Evolutionary conservation across 345 rosid genomes (phyloP), one percentile per base, ranked within the genome.

Genomic region (Murraya koenigii): DNA sequence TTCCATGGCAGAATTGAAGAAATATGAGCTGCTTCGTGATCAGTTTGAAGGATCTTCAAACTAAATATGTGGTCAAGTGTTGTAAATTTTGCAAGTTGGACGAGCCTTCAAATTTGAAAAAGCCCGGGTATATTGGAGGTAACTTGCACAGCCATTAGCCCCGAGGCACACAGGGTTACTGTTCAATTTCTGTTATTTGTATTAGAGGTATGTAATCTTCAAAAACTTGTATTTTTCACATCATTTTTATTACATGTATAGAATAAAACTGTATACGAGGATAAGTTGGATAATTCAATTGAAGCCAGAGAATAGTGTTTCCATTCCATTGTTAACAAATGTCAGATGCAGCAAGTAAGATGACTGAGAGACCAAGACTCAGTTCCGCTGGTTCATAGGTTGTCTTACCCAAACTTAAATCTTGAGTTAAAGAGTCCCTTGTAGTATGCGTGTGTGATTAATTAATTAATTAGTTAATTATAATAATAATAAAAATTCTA

Each of bases 1-100:
- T 58, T 94, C 99, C 55, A 73, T 85, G 83, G 87, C 90, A 7
- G 99, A 96, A 87, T 93, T 96, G 22, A 94, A 90, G 84, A 94
- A 94, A 84, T 94, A 96, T 7, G 98, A 96, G 84, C 35, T 64
- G 77, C 89, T 96, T 36, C 88, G 97, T 47, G 89, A 92, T 75
- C 94, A 88, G 72, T 90, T 92, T 75, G 86, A 91, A 87, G 97
- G 98, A 58, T 77, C 88, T 47, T 81, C 84, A 71, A 86, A 47
- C 36, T 84, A 78, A 85, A 55, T 25, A 35, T 0, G 5, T 17
- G 54, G 71, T 10, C 30, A 64, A 61, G 13, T 10, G 28, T 66
- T 36, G 60, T 35, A 30, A 75, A 79, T 74, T 49, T 33, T 55
- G 33, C 30, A 71, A 55, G 63, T 58, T 14, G 32, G 20, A n/a